These are phyloP conservation scores for Alternaria sp. DNA, from an alignment of 2,329 filamentous ascomycete species.

Conservation along the genomic window DNA sequence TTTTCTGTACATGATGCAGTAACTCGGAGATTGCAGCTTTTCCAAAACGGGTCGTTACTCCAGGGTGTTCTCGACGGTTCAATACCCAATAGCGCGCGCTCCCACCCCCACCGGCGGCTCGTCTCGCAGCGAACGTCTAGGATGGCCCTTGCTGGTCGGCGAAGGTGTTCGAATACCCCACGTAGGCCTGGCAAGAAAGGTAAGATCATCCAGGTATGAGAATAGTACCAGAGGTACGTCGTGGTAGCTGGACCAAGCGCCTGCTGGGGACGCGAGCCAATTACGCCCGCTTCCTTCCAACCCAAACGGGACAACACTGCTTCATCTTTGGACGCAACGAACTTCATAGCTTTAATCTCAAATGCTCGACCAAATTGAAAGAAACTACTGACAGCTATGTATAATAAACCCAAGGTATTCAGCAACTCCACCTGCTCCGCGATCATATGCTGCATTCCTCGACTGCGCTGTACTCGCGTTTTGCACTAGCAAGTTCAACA, in stretches of 20 bases:
- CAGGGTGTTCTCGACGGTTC: background rate
- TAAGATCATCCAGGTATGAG: background rate
- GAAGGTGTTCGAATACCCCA: background rate
- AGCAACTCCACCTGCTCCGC: no score
- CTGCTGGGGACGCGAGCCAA: background rate
- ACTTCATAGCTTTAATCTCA: no score
- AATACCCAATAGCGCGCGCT: slow-evolving; percentile 7
- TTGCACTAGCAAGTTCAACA: no score
- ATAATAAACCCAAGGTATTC: no score
- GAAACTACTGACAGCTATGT: no score
- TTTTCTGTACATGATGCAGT: background rate
- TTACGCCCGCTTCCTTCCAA: no score
- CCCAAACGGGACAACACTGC: no score
- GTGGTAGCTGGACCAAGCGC: background rate
- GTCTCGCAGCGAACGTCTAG: slow-evolving; percentile 21
- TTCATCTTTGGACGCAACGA: no score
- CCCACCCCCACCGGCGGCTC: slow-evolving; percentile 21
- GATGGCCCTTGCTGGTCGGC: slow-evolving; percentile 6
- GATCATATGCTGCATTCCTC: no score
- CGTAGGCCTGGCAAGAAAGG: background rate
- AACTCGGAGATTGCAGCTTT: background rate
- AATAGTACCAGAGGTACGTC: background rate
- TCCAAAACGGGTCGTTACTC: background rate
- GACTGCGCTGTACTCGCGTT: no score
- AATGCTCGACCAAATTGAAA: no score